Evolutionary conservation across 2,329 filamentous ascomycete species (phyloP).

Genomic region (Neofusicoccum cordaticola): DNA sequence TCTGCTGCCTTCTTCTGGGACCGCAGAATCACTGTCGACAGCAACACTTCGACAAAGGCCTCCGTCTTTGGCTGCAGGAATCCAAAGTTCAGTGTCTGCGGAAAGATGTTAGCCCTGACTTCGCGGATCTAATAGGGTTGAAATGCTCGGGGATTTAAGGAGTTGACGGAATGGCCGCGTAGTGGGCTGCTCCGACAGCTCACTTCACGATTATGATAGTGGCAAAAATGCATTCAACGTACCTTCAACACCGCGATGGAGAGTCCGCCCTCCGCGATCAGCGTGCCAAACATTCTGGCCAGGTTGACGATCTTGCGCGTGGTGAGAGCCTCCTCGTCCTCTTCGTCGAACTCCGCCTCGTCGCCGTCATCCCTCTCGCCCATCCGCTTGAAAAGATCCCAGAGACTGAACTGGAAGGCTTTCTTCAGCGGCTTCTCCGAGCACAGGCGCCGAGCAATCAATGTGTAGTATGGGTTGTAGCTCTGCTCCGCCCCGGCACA

Average conservation of each 20-base stretch:
- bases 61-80: constrained; percentile 74
- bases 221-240: neutral
- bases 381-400: constrained; percentile 79
- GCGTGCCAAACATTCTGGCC: constrained; percentile 62
- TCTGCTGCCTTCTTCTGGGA: constrained; percentile 52
- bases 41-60: constrained; percentile 74
- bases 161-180: neutral
- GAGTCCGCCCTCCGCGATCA: constrained; percentile 60
- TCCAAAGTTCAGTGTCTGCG: constrained; percentile 69
- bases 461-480: constrained; percentile 91
- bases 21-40: constrained; percentile 72
- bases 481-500: constrained; percentile 77
- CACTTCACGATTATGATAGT: neutral
- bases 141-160: neutral
- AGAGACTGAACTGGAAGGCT: constrained; percentile 82
- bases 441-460: constrained; percentile 78
- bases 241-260: constrained; percentile 57
- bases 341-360: constrained; percentile 54
- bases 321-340: constrained; percentile 50
- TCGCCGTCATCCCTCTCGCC: constrained; percentile 70
- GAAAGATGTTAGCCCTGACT: neutral
- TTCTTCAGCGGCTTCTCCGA: constrained; percentile 72
- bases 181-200: neutral
- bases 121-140: constrained; percentile 13
- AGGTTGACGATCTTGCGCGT: constrained; percentile 64